Percentiles rank a stretch among this genome's conserved stretches.
Conservation (phyloP, 2,329 filamentous ascomycete species). For the Fusarium cicatricum region DNA sequence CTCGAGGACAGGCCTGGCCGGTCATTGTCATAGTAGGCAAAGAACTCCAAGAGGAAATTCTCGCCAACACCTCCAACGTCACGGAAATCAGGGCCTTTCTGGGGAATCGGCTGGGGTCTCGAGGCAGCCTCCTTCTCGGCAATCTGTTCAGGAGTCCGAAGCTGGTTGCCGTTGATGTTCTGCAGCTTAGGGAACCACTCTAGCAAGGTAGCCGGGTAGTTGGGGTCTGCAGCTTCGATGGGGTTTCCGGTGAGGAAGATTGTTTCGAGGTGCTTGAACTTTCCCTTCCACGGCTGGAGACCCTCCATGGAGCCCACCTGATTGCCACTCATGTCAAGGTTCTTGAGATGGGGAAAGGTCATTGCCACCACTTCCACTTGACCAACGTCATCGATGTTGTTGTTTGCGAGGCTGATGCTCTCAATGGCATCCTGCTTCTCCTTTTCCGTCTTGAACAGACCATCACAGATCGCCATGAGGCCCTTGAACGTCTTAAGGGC, state of each 20-base stretch:
- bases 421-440: slow-evolving; percentile 81
- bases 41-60: slow-evolving; percentile 78
- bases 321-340: slow-evolving; percentile 90
- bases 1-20: slow-evolving; percentile 67
- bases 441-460: slow-evolving; percentile 74
- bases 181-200: slow-evolving; percentile 86
- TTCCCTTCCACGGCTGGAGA: slow-evolving; percentile 79
- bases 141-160: slow-evolving; percentile 77
- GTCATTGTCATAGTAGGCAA: slow-evolving; percentile 76
- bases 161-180: slow-evolving; percentile 76
- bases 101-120: slow-evolving; percentile 65
- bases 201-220: slow-evolving; percentile 73
- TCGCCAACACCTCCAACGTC: slow-evolving; percentile 80
- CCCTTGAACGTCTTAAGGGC: slow-evolving; percentile 91
- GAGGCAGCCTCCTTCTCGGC: slow-evolving; percentile 60
- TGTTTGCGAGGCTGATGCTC: slow-evolving; percentile 83
- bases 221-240: slow-evolving; percentile 66
- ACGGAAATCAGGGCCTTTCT: slow-evolving; percentile 73
- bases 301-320: slow-evolving; percentile 73
- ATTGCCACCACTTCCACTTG: slow-evolving; percentile 78
- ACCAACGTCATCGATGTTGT: slow-evolving; percentile 76
- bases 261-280: slow-evolving; percentile 81
- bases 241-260: slow-evolving; percentile 82
- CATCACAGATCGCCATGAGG: slow-evolving; percentile 85
- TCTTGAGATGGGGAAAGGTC: slow-evolving; percentile 85